Evolutionary conservation across 2,329 filamentous ascomycete genomes (phyloP).

Genomic region (Alternaria gansuensis): DNA sequence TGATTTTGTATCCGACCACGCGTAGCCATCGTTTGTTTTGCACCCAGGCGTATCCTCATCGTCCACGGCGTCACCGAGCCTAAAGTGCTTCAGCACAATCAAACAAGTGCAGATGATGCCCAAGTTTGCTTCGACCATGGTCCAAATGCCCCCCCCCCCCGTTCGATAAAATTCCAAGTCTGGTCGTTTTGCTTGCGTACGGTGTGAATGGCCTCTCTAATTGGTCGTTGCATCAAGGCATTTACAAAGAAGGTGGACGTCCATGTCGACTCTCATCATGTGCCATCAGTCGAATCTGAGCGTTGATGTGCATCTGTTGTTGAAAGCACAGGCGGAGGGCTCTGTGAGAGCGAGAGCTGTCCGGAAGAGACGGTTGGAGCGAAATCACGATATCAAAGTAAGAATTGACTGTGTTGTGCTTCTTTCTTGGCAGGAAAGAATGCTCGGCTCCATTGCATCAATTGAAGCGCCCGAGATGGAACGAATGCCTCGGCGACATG

Average conservation of each 20-base stretch:
- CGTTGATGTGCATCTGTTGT: neutral
- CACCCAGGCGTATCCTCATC: neutral
- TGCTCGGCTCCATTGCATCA: neutral
- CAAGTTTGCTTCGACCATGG: conserved; percentile 15
- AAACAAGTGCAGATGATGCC: conserved; percentile 21
- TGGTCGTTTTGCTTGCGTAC: conserved; percentile 13
- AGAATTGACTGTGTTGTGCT: neutral
- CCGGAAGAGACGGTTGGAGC: neutral
- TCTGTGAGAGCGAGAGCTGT: neutral
- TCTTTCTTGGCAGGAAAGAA: neutral
- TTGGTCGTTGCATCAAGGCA: neutral
- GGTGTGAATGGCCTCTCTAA: neutral
- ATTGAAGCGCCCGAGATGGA: neutral
- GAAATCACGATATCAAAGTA: too few species aligned
- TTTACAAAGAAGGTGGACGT: conserved; percentile 9
- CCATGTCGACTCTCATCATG: neutral
- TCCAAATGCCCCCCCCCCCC: conserved; percentile 17
- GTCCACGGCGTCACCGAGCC: neutral
- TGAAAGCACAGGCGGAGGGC: neutral
- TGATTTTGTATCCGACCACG: neutral
- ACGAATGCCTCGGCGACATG: conserved; percentile 1
- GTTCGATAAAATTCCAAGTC: conserved; percentile 18
- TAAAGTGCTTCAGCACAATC: conserved; percentile 10
- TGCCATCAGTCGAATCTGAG: neutral
- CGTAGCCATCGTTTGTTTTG: neutral